Conservation (phyloP, 306 rosid species). For the Vachellia pachyceras region DNA sequence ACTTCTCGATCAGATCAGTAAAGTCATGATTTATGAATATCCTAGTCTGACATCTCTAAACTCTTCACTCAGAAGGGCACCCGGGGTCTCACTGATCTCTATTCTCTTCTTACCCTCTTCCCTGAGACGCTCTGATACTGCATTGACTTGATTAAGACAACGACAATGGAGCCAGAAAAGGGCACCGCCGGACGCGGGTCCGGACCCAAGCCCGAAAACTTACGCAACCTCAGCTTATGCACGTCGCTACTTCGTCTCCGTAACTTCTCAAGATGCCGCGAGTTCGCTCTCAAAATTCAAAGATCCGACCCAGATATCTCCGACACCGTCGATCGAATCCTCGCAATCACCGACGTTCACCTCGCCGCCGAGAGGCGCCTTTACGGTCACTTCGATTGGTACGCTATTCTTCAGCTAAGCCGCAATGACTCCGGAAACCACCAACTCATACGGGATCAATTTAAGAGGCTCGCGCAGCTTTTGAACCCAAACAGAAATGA, state of each 20-base stretch:
- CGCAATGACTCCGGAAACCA: constrained; percentile 38
- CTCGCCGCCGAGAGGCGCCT: constrained; percentile 37
- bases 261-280: constrained; percentile 44
- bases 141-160: not conserved
- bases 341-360: constrained; percentile 53
- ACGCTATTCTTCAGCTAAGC: constrained; percentile 50
- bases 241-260: constrained; percentile 33
- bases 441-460: constrained; percentile 41
- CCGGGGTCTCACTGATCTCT: not conserved
- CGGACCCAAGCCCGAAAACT: constrained; percentile 13
- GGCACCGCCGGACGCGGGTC: constrained; percentile 10
- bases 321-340: constrained; percentile 38
- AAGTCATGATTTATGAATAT: too few relatives aligned
- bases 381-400: constrained; percentile 45
- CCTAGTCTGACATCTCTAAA: too few relatives aligned
- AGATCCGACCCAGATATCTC: constrained; percentile 41
- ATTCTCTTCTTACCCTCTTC: not conserved
- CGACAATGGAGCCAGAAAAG: constrained; percentile 19
- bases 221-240: not conserved
- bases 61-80: not conserved
- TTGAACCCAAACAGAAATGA: constrained; percentile 48
- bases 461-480: constrained; percentile 47
- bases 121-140: not conserved
- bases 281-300: constrained; percentile 2
- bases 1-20: too few relatives aligned